Conservation (phyloP, 78 protist genomes). For the Planoprotostelium fungivorum region DNA sequence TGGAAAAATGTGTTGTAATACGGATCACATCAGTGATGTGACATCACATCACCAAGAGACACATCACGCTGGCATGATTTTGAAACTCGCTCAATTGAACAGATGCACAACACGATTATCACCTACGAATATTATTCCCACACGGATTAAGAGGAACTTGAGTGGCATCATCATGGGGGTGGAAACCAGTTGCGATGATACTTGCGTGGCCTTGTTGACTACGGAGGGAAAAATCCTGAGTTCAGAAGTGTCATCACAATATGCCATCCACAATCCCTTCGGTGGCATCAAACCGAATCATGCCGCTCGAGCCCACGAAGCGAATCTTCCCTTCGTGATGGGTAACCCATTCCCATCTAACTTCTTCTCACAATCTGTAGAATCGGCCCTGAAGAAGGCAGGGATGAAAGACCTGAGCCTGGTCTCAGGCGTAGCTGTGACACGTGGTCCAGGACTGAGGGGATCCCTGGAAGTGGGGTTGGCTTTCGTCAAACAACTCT, state of each 20-base stretch:
- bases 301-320: conserved; percentile 38
- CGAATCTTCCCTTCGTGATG: not conserved
- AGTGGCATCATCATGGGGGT: conserved; percentile 54
- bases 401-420: not conserved
- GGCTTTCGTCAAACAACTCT: conserved; percentile 10
- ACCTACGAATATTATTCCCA: no score
- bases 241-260: conserved; percentile 33
- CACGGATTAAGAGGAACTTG: no score
- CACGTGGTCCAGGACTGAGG: conserved; percentile 70
- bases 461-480: conserved; percentile 53
- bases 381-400: conserved; percentile 12
- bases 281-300: conserved; percentile 63
- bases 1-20: no score
- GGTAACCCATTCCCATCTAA: not conserved
- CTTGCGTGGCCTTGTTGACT: conserved; percentile 64
- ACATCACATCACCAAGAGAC: no score
- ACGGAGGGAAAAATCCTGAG: conserved; percentile 26
- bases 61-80: no score
- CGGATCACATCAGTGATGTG: no score
- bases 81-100: no score
- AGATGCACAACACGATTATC: no score
- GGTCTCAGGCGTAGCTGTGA: conserved; percentile 67
- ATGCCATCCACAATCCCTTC: conserved; percentile 28
- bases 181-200: conserved; percentile 80
- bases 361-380: conserved; percentile 19